Percentiles rank a stretch among this genome's conserved stretches.
These are phyloP conservation scores for Leccinum truebloodii DNA, from an alignment of 768 basidiomycete species.

Conservation along the genomic window DNA sequence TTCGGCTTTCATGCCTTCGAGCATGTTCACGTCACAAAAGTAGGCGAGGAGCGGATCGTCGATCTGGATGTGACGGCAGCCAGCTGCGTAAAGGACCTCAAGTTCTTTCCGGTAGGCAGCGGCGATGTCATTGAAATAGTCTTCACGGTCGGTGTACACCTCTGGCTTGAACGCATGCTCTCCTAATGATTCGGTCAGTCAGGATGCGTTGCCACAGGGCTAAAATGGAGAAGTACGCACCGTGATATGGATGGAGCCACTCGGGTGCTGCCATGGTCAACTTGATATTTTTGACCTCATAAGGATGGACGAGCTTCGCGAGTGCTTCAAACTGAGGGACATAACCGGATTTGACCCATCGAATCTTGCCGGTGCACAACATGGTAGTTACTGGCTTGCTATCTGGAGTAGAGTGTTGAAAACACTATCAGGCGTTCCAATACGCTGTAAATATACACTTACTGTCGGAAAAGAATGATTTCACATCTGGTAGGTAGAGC, in stretches of 20 bases:
- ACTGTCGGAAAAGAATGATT: conserved; percentile 24
- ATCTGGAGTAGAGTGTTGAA: conserved; percentile 10
- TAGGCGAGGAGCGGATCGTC: conserved; percentile 54
- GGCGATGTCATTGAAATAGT: conserved; percentile 51
- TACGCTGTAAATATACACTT: neutral
- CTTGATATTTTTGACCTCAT: conserved; percentile 70
- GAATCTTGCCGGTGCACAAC: conserved; percentile 57
- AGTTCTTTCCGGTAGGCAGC: conserved; percentile 48
- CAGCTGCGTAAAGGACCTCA: conserved; percentile 44
- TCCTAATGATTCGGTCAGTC: conserved; percentile 8
- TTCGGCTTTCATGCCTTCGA: conserved; percentile 56
- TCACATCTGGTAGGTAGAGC: conserved; percentile 30
- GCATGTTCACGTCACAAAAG: conserved; percentile 63
- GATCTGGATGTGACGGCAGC: conserved; percentile 45
- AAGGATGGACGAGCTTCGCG: conserved; percentile 55
- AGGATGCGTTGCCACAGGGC: neutral
- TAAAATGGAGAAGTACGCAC: conserved; percentile 30
- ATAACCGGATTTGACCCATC: conserved; percentile 60
- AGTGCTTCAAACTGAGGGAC: conserved; percentile 62
- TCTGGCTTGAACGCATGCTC: conserved; percentile 24
- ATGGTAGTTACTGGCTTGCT: conserved; percentile 24
- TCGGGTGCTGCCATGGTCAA: conserved; percentile 71
- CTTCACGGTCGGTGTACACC: conserved; percentile 33
- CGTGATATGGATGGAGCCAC: conserved; percentile 71
- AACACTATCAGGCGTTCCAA: neutral